phyloP scores from a whole-genome alignment of 768 basidiomycete genomes.

The Trichaptum fuscoviolaceum region DNA sequence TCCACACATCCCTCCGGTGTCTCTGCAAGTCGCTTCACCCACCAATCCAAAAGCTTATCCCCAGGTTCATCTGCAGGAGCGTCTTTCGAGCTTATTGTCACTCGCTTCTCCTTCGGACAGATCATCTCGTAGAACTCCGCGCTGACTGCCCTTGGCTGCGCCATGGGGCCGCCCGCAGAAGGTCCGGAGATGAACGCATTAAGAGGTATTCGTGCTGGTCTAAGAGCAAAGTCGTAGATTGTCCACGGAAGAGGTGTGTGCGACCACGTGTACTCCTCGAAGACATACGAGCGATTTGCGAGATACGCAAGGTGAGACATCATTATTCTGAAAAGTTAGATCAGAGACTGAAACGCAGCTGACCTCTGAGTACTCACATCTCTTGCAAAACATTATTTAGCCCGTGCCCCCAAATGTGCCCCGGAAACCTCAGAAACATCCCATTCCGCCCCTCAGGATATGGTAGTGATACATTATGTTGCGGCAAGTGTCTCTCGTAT shows the following conservation, averaged over 20 bases:
- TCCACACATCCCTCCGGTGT: slow-evolving; percentile 39
- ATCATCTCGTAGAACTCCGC: slow-evolving; percentile 43
- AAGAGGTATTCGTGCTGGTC: slow-evolving; percentile 47
- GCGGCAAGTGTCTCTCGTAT: slow-evolving; percentile 33
- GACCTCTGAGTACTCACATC: slow-evolving; percentile 35
- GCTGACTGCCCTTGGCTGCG: slow-evolving; percentile 36
- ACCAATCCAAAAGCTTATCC: slow-evolving; percentile 41
- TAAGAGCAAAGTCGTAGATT: slow-evolving; percentile 46
- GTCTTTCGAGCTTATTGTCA: slow-evolving; percentile 30
- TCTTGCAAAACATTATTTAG: slow-evolving; percentile 61
- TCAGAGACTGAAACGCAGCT: background rate
- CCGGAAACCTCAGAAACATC: slow-evolving; percentile 45
- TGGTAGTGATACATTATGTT: slow-evolving; percentile 28
- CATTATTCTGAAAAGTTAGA: slow-evolving; percentile 31
- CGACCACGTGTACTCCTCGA: slow-evolving; percentile 61
- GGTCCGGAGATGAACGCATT: slow-evolving; percentile 57
- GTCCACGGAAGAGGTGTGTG: slow-evolving; percentile 48
- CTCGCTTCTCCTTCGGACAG: slow-evolving; percentile 33
- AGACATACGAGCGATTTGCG: slow-evolving; percentile 51
- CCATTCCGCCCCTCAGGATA: slow-evolving; percentile 15
- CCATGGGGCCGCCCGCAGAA: slow-evolving; percentile 42
- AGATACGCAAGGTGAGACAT: slow-evolving; percentile 48
- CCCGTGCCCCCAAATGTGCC: slow-evolving; percentile 56
- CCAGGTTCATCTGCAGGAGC: slow-evolving; percentile 37
- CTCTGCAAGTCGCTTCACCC: slow-evolving; percentile 34